Conservation (phyloP, 2,329 filamentous ascomycete species). For the Aspergillus unguis region DNA sequence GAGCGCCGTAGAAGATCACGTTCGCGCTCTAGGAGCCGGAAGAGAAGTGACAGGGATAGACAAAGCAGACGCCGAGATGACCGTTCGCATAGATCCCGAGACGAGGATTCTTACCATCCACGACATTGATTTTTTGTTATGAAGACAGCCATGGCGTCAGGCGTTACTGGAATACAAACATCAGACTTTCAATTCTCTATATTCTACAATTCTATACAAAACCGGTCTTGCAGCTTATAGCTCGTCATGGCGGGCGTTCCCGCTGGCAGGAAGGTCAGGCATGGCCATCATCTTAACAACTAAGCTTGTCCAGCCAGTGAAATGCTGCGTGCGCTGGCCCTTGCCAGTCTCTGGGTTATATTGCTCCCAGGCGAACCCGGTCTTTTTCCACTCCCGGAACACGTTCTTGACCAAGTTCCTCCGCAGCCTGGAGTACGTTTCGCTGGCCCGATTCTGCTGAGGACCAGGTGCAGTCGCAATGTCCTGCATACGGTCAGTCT, state of each 20-base stretch:
- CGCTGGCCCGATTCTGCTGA: slow-evolving; percentile 63
- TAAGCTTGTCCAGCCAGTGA: slow-evolving; percentile 98
- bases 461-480: slow-evolving; percentile 64
- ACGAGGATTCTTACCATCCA: slow-evolving; percentile 23
- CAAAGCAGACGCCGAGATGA: slow-evolving; percentile 25
- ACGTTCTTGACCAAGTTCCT: slow-evolving; percentile 86
- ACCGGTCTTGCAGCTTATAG: slow-evolving; percentile 32
- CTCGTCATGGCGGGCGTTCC: slow-evolving; percentile 46
- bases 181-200: slow-evolving; percentile 5
- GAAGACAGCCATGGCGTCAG: slow-evolving; percentile 8
- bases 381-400: slow-evolving; percentile 81
- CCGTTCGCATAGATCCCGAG: slow-evolving; percentile 25
- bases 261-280: slow-evolving; percentile 59
- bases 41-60: slow-evolving; percentile 25
- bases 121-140: slow-evolving; percentile 21
- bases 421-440: slow-evolving; percentile 72
- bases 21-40: slow-evolving; percentile 30
- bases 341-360: slow-evolving; percentile 90
- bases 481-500: slow-evolving; percentile 47
- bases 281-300: slow-evolving; percentile 97
- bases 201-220: slow-evolving; percentile 14
- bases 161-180: slow-evolving; percentile 14
- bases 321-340: slow-evolving; percentile 95
- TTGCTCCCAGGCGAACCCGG: slow-evolving; percentile 97
- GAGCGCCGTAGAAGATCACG: slow-evolving; percentile 20